These are phyloP conservation scores for Linaria vulgaris DNA, from an alignment of 257 asterid species.

Conservation along the genomic window DNA sequence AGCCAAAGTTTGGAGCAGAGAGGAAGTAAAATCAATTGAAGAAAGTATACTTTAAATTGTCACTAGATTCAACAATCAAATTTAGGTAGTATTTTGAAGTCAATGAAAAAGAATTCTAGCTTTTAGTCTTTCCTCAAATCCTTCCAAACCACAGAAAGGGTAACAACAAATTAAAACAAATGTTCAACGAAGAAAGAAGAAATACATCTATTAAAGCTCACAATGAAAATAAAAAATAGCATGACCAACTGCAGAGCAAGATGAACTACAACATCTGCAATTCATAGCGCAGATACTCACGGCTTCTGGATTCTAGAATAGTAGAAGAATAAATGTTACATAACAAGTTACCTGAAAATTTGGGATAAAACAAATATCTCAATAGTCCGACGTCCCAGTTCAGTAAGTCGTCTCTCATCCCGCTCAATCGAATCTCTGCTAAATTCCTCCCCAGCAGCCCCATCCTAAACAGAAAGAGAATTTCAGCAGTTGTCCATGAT, in stretches of 20 bases:
- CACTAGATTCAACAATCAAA: neutral
- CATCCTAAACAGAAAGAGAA: constrained; percentile 52
- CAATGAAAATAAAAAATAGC: neutral
- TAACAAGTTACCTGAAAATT: constrained; percentile 65
- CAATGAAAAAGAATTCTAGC: neutral
- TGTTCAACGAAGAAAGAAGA: neutral
- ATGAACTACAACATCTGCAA: neutral
- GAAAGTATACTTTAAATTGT: neutral
- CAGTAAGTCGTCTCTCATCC: constrained; percentile 91
- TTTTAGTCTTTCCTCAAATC: neutral
- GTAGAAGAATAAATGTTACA: neutral
- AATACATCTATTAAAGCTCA: constrained; percentile 1
- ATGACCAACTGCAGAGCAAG: too few relatives aligned
- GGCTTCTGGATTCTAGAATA: neutral
- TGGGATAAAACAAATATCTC: constrained; percentile 84
- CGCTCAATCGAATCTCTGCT: constrained; percentile 74
- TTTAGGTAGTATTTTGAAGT: neutral
- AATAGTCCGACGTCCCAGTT: constrained; percentile 91
- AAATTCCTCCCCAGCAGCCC: constrained; percentile 72
- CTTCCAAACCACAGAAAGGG: neutral
- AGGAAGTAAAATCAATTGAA: neutral
- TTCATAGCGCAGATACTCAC: neutral
- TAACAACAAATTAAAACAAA: neutral
- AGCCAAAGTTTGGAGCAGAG: constrained; percentile 9
- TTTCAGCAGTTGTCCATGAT: constrained; percentile 4